phyloP scores from a whole-genome alignment of 2,329 filamentous ascomycete species.

The Colletotrichum tamarilloi region DNA sequence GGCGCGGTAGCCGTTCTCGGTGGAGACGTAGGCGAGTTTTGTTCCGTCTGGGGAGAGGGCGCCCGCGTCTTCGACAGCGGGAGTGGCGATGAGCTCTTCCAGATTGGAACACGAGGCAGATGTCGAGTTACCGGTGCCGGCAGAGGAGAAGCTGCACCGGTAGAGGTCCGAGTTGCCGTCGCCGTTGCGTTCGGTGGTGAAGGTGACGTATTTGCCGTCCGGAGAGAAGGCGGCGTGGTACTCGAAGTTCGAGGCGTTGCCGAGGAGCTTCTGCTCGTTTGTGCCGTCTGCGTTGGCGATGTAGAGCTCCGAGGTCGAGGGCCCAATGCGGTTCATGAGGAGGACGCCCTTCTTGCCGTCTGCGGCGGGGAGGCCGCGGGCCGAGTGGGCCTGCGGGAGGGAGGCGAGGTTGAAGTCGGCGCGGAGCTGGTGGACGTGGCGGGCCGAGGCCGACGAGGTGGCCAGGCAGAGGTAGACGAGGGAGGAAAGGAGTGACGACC shows the following conservation, averaged over 20 bases:
- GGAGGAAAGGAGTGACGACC: conserved; percentile 12
- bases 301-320: conserved; percentile 20
- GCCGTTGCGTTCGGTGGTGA: conserved; percentile 27
- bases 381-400: conserved; percentile 22
- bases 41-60: conserved; percentile 7
- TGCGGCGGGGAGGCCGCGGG: conserved; percentile 19
- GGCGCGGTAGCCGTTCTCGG: conserved; percentile 21
- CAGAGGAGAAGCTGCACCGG: conserved; percentile 10
- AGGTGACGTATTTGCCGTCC: conserved; percentile 19
- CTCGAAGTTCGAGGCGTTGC: conserved; percentile 8
- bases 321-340: conserved; percentile 27
- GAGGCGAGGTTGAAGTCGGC: conserved; percentile 7
- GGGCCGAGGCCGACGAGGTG: conserved; percentile 2
- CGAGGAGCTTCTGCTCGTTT: conserved; percentile 17
- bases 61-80: conserved; percentile 23
- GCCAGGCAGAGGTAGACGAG: conserved; percentile 6
- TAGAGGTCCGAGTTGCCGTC: conserved; percentile 27
- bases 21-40: conserved; percentile 19
- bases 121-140: not conserved
- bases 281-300: conserved; percentile 29
- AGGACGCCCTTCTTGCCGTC: conserved; percentile 29
- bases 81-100: conserved; percentile 23
- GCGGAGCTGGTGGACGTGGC: conserved; percentile 23
- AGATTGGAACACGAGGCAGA: not conserved
- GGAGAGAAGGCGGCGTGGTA: conserved; percentile 21